Evolutionary conservation across 805 yeast species (phyloP).

Genomic region (Phaffomyces opuntiae): DNA sequence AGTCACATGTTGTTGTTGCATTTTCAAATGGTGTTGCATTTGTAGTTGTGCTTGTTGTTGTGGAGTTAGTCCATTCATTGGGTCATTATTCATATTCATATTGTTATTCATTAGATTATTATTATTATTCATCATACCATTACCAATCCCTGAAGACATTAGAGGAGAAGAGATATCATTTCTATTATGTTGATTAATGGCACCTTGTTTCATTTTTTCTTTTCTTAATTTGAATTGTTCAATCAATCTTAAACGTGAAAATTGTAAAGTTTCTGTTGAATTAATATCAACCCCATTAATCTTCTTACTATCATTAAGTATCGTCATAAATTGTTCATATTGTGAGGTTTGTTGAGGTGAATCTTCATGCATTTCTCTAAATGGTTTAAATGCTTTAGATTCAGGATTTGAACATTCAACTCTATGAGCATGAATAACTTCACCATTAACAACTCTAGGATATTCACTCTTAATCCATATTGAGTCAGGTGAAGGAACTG

Average conservation of each 20-base stretch:
- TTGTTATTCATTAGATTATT: not conserved
- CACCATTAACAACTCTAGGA: conserved; percentile 31
- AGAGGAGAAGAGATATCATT: conserved; percentile 2
- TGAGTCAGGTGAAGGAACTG: conserved; percentile 40
- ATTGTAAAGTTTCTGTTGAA: conserved; percentile 43
- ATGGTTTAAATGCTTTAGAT: conserved; percentile 35
- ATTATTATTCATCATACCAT: not conserved
- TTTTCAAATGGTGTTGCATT: conserved; percentile 21
- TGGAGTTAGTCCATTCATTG: conserved; percentile 10
- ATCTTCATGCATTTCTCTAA: conserved; percentile 56
- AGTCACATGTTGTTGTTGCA: conserved; percentile 20
- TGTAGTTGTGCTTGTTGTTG: conserved; percentile 25
- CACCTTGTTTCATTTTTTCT: conserved; percentile 43
- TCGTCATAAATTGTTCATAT: conserved; percentile 84
- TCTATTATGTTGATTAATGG: conserved; percentile 20
- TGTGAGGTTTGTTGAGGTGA: conserved; percentile 71
- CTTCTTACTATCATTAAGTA: conserved; percentile 40
- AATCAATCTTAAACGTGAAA: conserved; percentile 79
- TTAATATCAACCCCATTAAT: conserved; percentile 21
- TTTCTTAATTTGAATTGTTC: conserved; percentile 77
- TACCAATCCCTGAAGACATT: conserved; percentile 3
- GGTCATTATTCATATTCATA: too few species aligned
- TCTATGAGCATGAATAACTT: conserved; percentile 32
- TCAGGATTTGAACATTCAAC: conserved; percentile 29
- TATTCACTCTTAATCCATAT: conserved; percentile 19